Conservation (phyloP, 2,329 filamentous ascomycete genomes). For the Seiridium cupressi region DNA sequence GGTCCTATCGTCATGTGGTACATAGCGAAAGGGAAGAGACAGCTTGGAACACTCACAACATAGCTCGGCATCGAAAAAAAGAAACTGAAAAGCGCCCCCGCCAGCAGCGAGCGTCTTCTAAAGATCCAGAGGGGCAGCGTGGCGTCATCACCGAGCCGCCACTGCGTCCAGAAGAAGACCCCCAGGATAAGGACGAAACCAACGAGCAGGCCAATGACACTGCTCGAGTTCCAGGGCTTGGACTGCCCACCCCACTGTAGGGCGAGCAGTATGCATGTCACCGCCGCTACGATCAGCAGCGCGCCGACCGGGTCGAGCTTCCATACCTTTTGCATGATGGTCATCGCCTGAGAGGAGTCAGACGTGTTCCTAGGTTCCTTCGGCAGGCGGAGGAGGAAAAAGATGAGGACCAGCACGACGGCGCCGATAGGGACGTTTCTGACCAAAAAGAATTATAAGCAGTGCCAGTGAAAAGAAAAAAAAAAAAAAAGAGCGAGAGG, state of each 20-base stretch:
- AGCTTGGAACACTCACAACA: neutral
- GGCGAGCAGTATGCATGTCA: conserved; percentile 29
- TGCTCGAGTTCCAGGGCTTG: conserved; percentile 9
- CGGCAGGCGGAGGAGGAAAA: conserved; percentile 19
- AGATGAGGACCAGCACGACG: conserved; percentile 25
- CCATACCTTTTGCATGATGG: conserved; percentile 21
- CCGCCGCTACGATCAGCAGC: conserved; percentile 22
- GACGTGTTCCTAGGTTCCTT: conserved; percentile 12
- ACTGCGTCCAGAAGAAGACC: conserved; percentile 35
- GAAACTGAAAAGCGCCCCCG: neutral
- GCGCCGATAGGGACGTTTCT: conserved; percentile 37
- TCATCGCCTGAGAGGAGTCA: conserved; percentile 6
- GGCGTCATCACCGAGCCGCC: conserved; percentile 30
- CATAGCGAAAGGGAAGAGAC: too few relatives aligned
- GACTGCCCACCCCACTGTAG: conserved; percentile 31
- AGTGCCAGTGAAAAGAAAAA: too few relatives aligned
- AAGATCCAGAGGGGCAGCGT: conserved; percentile 36
- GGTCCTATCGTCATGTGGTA: too few relatives aligned
- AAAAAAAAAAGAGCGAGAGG: too few relatives aligned
- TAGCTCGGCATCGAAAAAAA: neutral
- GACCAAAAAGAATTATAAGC: too few relatives aligned
- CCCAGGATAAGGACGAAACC: conserved; percentile 34
- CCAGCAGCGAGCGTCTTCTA: conserved; percentile 32
- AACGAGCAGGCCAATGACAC: conserved; percentile 36
- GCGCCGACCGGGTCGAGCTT: conserved; percentile 27